phyloP scores from a whole-genome alignment of 1,284 basidiomycete species.

The Leccinum cinnamomeum region DNA sequence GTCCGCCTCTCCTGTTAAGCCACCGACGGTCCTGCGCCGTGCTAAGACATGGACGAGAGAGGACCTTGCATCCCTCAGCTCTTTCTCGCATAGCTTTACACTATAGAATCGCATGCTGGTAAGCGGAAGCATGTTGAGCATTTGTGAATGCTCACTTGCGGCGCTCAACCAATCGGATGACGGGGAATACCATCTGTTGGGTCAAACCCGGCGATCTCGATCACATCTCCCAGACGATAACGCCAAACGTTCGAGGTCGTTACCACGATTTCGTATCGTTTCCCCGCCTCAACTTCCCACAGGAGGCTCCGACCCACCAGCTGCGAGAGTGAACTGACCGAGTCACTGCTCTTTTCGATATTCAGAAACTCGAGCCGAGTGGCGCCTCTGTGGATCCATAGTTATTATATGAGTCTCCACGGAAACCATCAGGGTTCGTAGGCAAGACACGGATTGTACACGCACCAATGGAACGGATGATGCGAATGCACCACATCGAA shows the following conservation, averaged over 20 bases:
- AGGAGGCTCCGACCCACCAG: too few relatives aligned
- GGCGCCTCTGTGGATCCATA: constrained; percentile 1
- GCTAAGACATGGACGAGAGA: constrained; percentile 2
- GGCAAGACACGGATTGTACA: background rate
- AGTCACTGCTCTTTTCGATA: background rate
- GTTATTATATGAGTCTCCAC: background rate
- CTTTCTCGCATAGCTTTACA: constrained; percentile 1
- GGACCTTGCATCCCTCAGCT: constrained; percentile 5
- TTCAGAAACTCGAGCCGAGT: background rate
- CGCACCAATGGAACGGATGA: constrained; percentile 4
- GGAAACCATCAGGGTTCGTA: background rate
- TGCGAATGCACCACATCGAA: constrained; percentile 2
- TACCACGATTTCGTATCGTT: too few relatives aligned
- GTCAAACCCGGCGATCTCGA: too few relatives aligned
- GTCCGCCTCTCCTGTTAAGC: too few relatives aligned
- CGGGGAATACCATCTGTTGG: too few relatives aligned
- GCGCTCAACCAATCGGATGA: too few relatives aligned
- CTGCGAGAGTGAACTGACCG: too few relatives aligned
- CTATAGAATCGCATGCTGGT: background rate
- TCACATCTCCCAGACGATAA: too few relatives aligned
- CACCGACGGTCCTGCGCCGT: too few relatives aligned
- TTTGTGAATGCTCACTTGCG: background rate
- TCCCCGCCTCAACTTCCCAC: background rate
- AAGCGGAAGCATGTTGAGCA: background rate
- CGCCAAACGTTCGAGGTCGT: background rate